Conservation (phyloP, 257 asterid genomes). For the Salvia hispanica region DNA sequence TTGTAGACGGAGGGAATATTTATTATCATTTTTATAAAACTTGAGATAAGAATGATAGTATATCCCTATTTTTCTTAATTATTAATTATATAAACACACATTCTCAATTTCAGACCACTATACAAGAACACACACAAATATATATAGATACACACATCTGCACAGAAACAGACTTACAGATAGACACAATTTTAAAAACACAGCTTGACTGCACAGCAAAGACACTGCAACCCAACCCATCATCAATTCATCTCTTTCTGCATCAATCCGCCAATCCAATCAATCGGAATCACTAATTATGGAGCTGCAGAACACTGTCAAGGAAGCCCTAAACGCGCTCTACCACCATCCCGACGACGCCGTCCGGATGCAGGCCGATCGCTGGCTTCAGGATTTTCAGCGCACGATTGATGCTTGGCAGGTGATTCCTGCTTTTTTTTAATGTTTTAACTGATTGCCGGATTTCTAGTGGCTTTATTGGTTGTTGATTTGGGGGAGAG, state of each 20-base stretch:
- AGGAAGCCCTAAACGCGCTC: constrained; percentile 97
- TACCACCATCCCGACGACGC: constrained; percentile 95
- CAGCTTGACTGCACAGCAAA: constrained; percentile 30
- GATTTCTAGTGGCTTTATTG: constrained; percentile 24
- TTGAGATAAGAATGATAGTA: too few species aligned
- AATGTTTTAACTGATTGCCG: background rate
- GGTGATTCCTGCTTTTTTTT: constrained; percentile 40
- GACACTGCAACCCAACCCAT: constrained; percentile 25
- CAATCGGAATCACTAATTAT: constrained; percentile 38
- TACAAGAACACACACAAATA: too few species aligned
- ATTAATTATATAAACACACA: too few species aligned
- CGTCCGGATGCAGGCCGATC: constrained; percentile 96
- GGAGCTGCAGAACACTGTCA: constrained; percentile 96
- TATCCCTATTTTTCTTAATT: too few species aligned
- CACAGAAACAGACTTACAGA: too few species aligned
- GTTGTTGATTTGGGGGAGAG: constrained; percentile 29
- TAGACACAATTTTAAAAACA: constrained; percentile 1
- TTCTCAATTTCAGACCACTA: too few species aligned
- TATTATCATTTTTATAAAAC: too few species aligned
- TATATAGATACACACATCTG: too few species aligned
- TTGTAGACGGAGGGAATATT: too few species aligned
- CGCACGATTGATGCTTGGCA: constrained; percentile 99
- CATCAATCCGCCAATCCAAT: constrained; percentile 24
- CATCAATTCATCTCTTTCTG: constrained; percentile 15
- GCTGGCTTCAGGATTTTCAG: constrained; percentile 95